Evolutionary conservation across 2,329 filamentous ascomycete genomes (phyloP).

Genomic region (Sphaerulina musiva): DNA sequence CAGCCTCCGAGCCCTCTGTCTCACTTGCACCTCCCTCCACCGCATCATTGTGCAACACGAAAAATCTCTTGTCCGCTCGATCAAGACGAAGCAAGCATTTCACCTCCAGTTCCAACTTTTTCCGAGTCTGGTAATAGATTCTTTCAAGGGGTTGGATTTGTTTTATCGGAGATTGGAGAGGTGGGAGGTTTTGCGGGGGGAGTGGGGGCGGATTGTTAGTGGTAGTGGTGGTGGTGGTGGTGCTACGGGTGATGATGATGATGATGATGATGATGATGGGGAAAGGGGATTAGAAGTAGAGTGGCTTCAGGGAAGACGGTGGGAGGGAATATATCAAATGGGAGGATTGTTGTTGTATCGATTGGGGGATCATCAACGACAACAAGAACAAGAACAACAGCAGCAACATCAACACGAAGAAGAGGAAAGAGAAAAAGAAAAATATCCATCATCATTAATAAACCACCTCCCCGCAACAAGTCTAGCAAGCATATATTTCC

Average conservation of each 20-base stretch:
- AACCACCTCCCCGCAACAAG: constrained; percentile 25
- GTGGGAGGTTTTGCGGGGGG: no score
- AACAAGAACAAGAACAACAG: no score
- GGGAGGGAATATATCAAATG: constrained; percentile 29
- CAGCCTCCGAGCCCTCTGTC: constrained; percentile 22
- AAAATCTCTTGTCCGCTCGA: constrained; percentile 24
- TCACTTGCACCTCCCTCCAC: constrained; percentile 27
- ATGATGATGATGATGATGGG: no score
- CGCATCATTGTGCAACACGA: constrained; percentile 27
- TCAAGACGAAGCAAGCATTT: constrained; percentile 18
- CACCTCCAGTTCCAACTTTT: constrained; percentile 19
- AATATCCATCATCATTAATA: no score
- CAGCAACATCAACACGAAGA: not conserved
- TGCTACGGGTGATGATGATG: no score
- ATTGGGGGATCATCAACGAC: constrained; percentile 21
- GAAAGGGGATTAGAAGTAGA: constrained; percentile 20
- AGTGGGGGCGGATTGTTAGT: no score
- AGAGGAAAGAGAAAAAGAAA: no score
- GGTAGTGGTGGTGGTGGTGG: no score
- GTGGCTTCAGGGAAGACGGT: constrained; percentile 30
- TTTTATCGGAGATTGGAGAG: constrained; percentile 20
- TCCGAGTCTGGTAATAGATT: constrained; percentile 21
- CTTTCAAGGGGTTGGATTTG: constrained; percentile 20
- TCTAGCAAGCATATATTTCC: constrained; percentile 32
- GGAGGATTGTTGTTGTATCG: constrained; percentile 32